Base-by-base conservation (phyloP, 495 filamentous ascomycete genomes). In the Talaromyces nanjingensis region DNA sequence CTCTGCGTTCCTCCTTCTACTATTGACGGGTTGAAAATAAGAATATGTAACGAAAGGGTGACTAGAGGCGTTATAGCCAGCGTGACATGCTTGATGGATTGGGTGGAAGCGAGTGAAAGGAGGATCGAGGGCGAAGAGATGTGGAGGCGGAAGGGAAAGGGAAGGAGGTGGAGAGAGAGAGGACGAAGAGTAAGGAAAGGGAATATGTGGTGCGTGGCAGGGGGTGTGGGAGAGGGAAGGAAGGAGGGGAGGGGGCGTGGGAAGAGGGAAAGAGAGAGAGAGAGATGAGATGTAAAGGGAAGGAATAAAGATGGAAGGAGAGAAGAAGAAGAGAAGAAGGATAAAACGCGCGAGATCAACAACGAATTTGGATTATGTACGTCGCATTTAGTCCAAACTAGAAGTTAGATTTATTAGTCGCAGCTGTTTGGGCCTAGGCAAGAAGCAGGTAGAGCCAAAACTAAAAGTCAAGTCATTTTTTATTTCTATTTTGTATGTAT, bases 341-440 rank as follows among this genome's bases (percentile, higher is more conserved):
- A 39, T 3, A 16, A 16, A 33, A 29, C 4, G 27, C n/a, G 33
- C 56, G 12, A 39, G 56, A 59, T 39, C 29, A 59, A 39, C 56
- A 59, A 59, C 27, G 6, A 34, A 59, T 37, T 59, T 12, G 56
- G n/a, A n/a, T 27, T 33, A 27, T 59, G 56, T 97, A 65, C 81
- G 98, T 93, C 3, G 91, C 89, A 71, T 87, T 91, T 60, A 88
- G 92, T 66, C 87, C 75, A 86, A 86, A 64, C 87, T 84, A n/a
- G 76, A 75, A 9, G 91, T 93, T 4, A 91, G 89, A 71, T 88
- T 91, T 59, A 88, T 91, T 66, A 72, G 27, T 27, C 4, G 45
- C 45, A 20, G 16, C 16, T 49, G 45, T 9, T 49, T 49, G 45
- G 45, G 45, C 45, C 45, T 49, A 49, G 45, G 45, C n/a, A 49